Evolutionary conservation across 2,329 filamentous ascomycete genomes (phyloP).

Genomic region (Phialophora verrucosa): DNA sequence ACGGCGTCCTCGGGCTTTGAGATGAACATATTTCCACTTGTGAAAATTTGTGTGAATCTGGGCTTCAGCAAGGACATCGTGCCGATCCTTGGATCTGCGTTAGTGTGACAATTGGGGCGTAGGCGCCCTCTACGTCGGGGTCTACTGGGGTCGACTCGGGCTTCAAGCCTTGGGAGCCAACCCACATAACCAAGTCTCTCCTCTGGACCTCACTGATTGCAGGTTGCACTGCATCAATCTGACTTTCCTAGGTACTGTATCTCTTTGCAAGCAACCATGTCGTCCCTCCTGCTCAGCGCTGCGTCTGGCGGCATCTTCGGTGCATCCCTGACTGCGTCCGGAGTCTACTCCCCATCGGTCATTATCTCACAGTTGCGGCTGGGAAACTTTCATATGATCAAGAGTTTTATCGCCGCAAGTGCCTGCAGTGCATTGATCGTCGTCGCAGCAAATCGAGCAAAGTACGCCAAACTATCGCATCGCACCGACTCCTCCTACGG

Average conservation of each 20-base stretch:
- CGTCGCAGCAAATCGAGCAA: constrained; percentile 52
- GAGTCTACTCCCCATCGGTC: constrained; percentile 65
- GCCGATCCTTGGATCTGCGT: constrained; percentile 18
- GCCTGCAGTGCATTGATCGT: constrained; percentile 64
- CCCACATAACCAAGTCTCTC: constrained; percentile 13
- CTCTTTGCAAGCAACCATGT: constrained; percentile 20
- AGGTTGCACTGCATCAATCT: neutral
- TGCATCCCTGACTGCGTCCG: constrained; percentile 64
- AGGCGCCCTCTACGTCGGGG: constrained; percentile 11
- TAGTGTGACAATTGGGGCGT: constrained; percentile 5
- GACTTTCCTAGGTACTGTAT: neutral
- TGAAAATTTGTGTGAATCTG: constrained; percentile 13
- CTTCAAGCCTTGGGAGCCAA: constrained; percentile 16
- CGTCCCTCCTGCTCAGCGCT: constrained; percentile 39
- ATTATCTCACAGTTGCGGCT: constrained; percentile 67
- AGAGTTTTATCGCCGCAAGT: constrained; percentile 67
- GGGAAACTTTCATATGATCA: constrained; percentile 68
- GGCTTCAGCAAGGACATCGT: constrained; percentile 9
- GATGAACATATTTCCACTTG: neutral
- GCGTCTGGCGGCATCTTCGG: constrained; percentile 66
- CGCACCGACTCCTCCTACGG: constrained; percentile 60
- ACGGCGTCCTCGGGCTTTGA: constrained; percentile 9
- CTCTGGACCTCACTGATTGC: neutral
- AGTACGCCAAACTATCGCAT: constrained; percentile 53
- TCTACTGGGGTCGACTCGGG: constrained; percentile 15